Percentiles rank a stretch among this genome's conserved stretches.
These are phyloP conservation scores for Fusarium falciforme DNA, from an alignment of 2,329 filamentous ascomycete species.

Conservation along the genomic window DNA sequence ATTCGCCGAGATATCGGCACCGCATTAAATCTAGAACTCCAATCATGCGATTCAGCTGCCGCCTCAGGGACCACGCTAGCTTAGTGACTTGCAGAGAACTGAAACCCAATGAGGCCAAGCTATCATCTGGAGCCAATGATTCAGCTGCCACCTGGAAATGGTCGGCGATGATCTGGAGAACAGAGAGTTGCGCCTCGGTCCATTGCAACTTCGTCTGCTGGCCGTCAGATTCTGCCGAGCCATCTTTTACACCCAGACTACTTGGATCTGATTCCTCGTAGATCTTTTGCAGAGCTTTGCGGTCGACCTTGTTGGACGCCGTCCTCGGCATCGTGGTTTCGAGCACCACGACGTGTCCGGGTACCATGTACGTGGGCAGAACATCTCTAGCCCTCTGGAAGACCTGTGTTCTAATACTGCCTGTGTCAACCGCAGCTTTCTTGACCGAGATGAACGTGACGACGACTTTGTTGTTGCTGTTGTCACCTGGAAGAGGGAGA, in stretches of 20 bases:
- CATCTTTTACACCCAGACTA: background rate
- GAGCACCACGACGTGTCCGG: constrained; percentile 22
- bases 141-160: constrained; percentile 14
- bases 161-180: constrained; percentile 3
- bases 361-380: constrained; percentile 22
- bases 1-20: constrained; percentile 6
- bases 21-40: constrained; percentile 24
- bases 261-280: constrained; percentile 4
- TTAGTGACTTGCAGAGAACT: constrained; percentile 28
- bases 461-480: constrained; percentile 14
- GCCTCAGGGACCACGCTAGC: constrained; percentile 13
- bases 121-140: constrained; percentile 7
- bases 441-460: constrained; percentile 28
- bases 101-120: constrained; percentile 21
- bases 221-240: background rate
- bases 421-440: background rate
- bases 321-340: constrained; percentile 25
- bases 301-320: constrained; percentile 28
- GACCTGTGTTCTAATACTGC: constrained; percentile 1
- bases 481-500: background rate
- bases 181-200: background rate
- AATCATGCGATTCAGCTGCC: constrained; percentile 12
- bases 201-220: background rate
- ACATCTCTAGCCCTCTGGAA: constrained; percentile 20
- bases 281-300: constrained; percentile 17